phyloP scores from a whole-genome alignment of 2,329 filamentous ascomycete genomes.

The Tolypocladium nubicola region DNA sequence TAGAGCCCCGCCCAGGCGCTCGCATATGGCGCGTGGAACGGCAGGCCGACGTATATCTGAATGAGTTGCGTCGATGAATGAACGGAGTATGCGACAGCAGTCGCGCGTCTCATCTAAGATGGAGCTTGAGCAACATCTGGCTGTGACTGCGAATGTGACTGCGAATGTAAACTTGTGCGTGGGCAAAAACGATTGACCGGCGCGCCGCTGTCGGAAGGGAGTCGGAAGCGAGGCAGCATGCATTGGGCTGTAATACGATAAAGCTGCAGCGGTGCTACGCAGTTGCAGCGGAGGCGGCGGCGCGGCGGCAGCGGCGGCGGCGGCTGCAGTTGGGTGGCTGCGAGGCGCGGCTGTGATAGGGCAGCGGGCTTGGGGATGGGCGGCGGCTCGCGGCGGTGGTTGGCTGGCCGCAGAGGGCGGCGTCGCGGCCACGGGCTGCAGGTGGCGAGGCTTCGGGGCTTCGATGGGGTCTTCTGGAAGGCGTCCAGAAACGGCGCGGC shows the following conservation, averaged over 20 bases:
- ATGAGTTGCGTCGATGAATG: conserved; percentile 4
- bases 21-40: conserved; percentile 7
- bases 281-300: not conserved
- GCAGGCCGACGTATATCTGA: conserved; percentile 5
- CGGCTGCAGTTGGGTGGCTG: not conserved
- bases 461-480: conserved; percentile 5
- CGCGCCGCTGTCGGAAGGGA: no score
- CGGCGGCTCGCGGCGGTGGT: not conserved
- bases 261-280: no score
- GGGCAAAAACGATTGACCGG: no score
- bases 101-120: not conserved
- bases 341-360: not conserved
- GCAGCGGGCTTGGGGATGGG: not conserved
- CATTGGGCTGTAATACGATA: no score
- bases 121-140: not conserved
- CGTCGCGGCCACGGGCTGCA: not conserved
- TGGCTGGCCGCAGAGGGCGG: not conserved
- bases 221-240: no score
- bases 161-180: not conserved
- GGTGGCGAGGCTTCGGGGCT: not conserved
- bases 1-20: conserved; percentile 6
- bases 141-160: no score
- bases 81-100: not conserved
- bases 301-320: not conserved
- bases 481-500: conserved; percentile 3